Evolutionary conservation across 768 basidiomycete genomes (phyloP).

Genomic region (Mycena amicta): DNA sequence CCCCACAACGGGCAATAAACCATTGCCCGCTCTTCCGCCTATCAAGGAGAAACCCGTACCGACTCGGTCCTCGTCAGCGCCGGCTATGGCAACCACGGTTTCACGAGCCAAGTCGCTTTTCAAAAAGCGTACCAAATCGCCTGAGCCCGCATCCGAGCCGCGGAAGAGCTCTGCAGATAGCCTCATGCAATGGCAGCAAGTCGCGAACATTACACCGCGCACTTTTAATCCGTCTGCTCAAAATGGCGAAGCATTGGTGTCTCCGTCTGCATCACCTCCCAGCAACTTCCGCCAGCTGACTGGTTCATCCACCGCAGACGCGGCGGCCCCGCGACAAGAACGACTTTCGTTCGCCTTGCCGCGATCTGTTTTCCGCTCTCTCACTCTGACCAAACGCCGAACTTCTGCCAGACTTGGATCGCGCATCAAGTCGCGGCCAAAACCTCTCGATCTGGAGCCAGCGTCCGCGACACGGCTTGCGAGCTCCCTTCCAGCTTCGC

Average conservation of each 20-base stretch:
- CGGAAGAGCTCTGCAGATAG: background rate
- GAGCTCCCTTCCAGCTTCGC: slow-evolving; percentile 12
- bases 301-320: background rate
- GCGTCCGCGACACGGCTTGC: slow-evolving; percentile 7
- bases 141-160: background rate
- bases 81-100: background rate
- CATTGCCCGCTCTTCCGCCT: slow-evolving; percentile 12
- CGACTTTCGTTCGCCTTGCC: slow-evolving; percentile 11
- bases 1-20: background rate
- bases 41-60: slow-evolving; percentile 10
- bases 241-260: slow-evolving; percentile 10
- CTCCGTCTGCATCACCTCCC: slow-evolving; percentile 5
- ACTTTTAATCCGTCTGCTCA: slow-evolving; percentile 18
- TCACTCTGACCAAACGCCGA: slow-evolving; percentile 17
- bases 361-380: slow-evolving; percentile 8
- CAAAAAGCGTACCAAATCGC: slow-evolving; percentile 11
- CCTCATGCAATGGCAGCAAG: slow-evolving; percentile 15
- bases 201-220: slow-evolving; percentile 7
- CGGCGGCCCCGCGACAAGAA: background rate
- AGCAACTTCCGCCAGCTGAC: slow-evolving; percentile 5
- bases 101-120: slow-evolving; percentile 12
- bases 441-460: slow-evolving; percentile 3
- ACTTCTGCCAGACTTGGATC: background rate
- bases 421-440: slow-evolving; percentile 3
- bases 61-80: background rate